Base-by-base conservation (phyloP, 306 rosid genomes). In the Leucaena leucocephala region DNA sequence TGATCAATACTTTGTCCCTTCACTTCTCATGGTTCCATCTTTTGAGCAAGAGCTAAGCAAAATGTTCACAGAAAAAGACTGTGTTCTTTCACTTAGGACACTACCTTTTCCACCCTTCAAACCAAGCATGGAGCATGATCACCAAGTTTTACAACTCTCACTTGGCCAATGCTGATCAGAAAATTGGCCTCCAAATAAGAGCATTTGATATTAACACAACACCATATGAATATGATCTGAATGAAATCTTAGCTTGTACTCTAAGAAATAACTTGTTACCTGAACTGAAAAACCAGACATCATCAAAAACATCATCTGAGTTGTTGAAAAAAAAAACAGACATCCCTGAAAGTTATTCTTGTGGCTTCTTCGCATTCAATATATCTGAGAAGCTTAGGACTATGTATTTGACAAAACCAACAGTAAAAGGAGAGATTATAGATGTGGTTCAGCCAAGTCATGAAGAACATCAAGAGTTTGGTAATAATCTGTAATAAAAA, bases 401-500 rank as follows among this genome's bases (percentile, higher is more conserved):
- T 54, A 72, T 84, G 80, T 87, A 84, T 48, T 76, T 80, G 82
- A 80, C 74, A 71, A 75, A 76, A 42, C 84, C 80, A 39, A 81
- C 90, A 46, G 78, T 71, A 52, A 81, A 76, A 6, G 84, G 87
- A 16, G 84, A 84, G 71, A 64, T 78, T 54, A 36, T 87, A 19
- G 79, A 85, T 6, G 49, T 81, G 10, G 68, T 57, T 59, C 90
- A 87, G 81, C 88, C 88, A 1, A 87, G 88, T 54, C 88, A 87
- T 2, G 88, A 84, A 75, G 90, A 73, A 84, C 58, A 76, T 71
- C 88, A 87, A 55, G 85, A 84, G 55, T 78, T 81, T 3, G 76
- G 79, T 81, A 80, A 76, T 78, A 77, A 17, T 7, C 76, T 21
- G 44, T 84, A 86, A 84, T 70, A 73, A 59, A 5, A 86, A 86